These are phyloP conservation scores for Geranium brycei DNA, from an alignment of 345 rosid genomes.

Conservation along the genomic window DNA sequence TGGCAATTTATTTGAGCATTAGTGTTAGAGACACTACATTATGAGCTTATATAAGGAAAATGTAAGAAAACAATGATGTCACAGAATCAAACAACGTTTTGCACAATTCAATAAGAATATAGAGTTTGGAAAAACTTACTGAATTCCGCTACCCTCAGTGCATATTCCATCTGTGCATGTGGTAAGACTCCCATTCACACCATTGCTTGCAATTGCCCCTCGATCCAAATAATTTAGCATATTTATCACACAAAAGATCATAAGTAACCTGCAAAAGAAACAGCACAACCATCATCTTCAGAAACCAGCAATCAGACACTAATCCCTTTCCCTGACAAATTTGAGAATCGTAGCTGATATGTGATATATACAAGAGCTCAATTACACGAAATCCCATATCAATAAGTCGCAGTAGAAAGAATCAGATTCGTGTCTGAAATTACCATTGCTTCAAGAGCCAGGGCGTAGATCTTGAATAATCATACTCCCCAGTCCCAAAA, in stretches of 20 bases:
- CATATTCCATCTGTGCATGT: conserved; percentile 55
- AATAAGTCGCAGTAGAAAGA: neutral
- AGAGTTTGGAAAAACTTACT: conserved; percentile 32
- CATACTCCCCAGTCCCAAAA: no score
- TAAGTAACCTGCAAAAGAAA: conserved; percentile 43
- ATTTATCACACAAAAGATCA: conserved; percentile 68
- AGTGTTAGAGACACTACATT: no score
- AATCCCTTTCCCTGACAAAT: no score
- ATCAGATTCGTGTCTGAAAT: neutral
- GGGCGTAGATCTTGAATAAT: no score
- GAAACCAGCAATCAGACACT: neutral
- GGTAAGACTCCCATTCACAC: conserved; percentile 65
- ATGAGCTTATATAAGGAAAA: no score
- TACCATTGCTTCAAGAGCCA: no score
- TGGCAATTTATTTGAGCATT: no score
- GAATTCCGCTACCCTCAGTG: conserved; percentile 73
- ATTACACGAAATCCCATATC: no score
- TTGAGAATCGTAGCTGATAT: neutral
- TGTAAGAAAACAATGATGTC: neutral
- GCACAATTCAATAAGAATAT: neutral
- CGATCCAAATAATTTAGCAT: conserved; percentile 82
- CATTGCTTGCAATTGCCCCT: conserved; percentile 92
- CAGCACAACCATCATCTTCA: neutral
- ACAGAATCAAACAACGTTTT: neutral
- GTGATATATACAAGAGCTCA: neutral